Percentiles rank a stretch among this genome's conserved stretches.
phyloP scores from a whole-genome alignment of 1,284 basidiomycete species.

The Cystobasidium slooffiae region DNA sequence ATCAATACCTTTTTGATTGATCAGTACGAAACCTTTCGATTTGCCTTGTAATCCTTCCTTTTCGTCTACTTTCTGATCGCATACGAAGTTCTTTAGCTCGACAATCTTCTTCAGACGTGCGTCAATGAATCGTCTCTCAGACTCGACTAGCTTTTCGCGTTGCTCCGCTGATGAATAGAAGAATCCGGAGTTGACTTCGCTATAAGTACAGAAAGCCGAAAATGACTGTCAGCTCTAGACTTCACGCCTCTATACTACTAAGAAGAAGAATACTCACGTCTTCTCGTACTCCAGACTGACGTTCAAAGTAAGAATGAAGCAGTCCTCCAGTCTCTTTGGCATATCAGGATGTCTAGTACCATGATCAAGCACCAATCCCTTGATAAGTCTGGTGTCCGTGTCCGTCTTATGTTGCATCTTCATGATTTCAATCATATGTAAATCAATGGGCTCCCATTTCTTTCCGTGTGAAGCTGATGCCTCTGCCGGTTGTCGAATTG shows the following conservation, averaged over 20 bases:
- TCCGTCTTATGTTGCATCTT: slow-evolving; percentile 99
- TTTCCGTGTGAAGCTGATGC: slow-evolving; percentile 17
- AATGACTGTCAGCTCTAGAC: background rate
- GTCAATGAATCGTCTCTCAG: slow-evolving; percentile 92
- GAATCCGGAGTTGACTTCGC: slow-evolving; percentile 99
- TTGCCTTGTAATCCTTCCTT: slow-evolving; percentile 52
- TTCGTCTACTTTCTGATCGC: slow-evolving; percentile 82
- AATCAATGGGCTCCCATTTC: slow-evolving; percentile 78
- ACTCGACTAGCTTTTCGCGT: slow-evolving; percentile 97
- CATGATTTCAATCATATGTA: slow-evolving; percentile 99
- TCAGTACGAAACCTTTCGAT: slow-evolving; percentile 86
- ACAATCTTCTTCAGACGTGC: slow-evolving; percentile 95
- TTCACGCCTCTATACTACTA: background rate
- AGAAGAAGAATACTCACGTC: slow-evolving; percentile 69
- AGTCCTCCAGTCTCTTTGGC: slow-evolving; percentile 98
- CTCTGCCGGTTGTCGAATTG: slow-evolving; percentile 69
- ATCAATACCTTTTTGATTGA: slow-evolving; percentile 99
- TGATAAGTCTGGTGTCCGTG: slow-evolving; percentile 95
- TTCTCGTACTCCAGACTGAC: slow-evolving; percentile 99
- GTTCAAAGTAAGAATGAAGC: slow-evolving; percentile 92
- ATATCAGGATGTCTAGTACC: slow-evolving; percentile 98
- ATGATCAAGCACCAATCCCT: slow-evolving; percentile 89
- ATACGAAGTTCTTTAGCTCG: slow-evolving; percentile 94
- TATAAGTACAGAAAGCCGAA: slow-evolving; percentile 56
- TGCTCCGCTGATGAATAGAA: slow-evolving; percentile 99